Conservation (phyloP, 1,284 basidiomycete species). For the Leccinum variabile region DNA sequence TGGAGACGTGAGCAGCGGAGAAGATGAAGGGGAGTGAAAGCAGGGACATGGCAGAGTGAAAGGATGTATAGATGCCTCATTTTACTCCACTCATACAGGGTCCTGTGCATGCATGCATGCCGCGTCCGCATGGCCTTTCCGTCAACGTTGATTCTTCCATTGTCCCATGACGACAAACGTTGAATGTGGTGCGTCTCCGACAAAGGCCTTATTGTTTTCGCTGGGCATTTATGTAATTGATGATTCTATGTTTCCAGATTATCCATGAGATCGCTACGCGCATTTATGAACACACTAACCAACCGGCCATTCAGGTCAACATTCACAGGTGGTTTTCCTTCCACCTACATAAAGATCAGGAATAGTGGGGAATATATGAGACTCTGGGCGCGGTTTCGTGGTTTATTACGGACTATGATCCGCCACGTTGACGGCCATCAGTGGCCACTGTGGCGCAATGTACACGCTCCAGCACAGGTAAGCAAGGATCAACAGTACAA, state of each 20-base stretch:
- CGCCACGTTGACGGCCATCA: no score
- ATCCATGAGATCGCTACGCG: no score
- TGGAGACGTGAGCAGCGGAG: slow-evolving; percentile 28
- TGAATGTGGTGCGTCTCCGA: background rate
- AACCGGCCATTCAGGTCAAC: no score
- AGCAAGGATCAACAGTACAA: no score
- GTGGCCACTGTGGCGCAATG: no score
- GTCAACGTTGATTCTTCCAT: background rate
- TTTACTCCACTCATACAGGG: background rate
- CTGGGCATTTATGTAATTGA: background rate
- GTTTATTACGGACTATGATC: no score
- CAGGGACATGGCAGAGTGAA: slow-evolving; percentile 12
- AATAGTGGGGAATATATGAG: no score
- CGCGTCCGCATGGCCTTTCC: background rate
- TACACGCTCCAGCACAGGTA: no score
- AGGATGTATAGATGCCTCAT: background rate
- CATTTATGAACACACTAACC: no score
- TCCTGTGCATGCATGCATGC: background rate
- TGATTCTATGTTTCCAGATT: background rate
- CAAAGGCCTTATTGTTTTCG: background rate
- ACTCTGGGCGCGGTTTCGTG: no score
- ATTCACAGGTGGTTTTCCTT: no score
- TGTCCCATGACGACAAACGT: background rate
- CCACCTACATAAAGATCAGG: no score
- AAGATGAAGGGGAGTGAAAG: slow-evolving; percentile 23